Conservation (phyloP, 495 filamentous ascomycete species). For the Trichoderma erinaceum region DNA sequence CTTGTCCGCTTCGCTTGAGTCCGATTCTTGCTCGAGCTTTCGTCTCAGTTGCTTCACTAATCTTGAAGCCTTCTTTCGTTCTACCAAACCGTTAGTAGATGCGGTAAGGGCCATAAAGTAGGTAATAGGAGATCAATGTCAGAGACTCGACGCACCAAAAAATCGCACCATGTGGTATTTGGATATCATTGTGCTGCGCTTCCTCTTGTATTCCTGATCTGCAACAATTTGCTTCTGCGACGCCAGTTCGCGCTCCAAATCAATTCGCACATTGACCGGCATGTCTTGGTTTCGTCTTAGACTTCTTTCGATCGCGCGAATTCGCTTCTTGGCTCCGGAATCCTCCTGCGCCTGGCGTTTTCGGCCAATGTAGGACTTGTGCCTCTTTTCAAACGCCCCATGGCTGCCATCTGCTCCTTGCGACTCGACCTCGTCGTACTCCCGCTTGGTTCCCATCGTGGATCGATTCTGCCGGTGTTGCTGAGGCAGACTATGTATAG, state of each 20-base stretch:
- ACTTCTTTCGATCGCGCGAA: constrained; percentile 54
- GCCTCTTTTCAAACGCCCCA: constrained; percentile 9
- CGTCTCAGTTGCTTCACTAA: constrained; percentile 58
- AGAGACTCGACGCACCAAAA: constrained; percentile 53
- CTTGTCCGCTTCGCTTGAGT: constrained; percentile 43
- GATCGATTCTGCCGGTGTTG: not conserved
- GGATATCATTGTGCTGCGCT: constrained; percentile 65
- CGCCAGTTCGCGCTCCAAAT: constrained; percentile 74
- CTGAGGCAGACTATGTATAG: too few species aligned
- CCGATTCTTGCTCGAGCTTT: constrained; percentile 40
- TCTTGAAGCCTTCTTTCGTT: constrained; percentile 77
- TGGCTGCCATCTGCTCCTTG: not conserved
- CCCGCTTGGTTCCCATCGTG: constrained; percentile 19
- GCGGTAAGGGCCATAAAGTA: not conserved
- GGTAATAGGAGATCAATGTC: not conserved
- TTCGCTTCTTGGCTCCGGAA: constrained; percentile 50
- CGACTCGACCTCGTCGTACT: constrained; percentile 9
- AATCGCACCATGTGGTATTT: constrained; percentile 95
- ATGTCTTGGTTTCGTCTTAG: constrained; percentile 55
- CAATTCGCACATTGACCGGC: constrained; percentile 65
- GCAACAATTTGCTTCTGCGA: constrained; percentile 68
- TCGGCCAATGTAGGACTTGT: constrained; percentile 11
- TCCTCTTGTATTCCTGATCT: constrained; percentile 48
- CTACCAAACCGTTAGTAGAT: constrained; percentile 34
- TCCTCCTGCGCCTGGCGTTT: constrained; percentile 32